Base-by-base conservation (phyloP, 345 rosid genomes). In the Orychophragmus violaceus region DNA sequence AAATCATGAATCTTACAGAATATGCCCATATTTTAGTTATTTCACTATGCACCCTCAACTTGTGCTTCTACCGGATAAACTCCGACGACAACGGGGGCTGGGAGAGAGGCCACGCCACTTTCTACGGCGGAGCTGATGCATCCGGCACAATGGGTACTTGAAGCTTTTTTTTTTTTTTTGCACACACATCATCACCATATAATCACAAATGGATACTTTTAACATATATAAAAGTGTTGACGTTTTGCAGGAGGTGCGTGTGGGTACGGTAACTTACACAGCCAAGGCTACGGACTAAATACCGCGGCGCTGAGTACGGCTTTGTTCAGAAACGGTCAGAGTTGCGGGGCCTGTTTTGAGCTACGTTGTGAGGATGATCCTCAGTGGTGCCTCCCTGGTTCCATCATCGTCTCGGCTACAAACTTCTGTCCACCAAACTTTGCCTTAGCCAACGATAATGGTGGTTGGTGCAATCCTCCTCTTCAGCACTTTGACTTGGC, bases 381-480 rank as follows among this genome's bases (percentile, higher is more conserved):
- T 21, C 49, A 63, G 48, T 81, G 82, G 85, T 81, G 83, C 59
- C 66, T 76, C 32, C 48, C 71, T 42, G 77, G 74, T 49, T 70
- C 79, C 44, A 76, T 79, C 30, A 52, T 64, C 18, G 59, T 81
- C 30, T 69, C 80, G 11, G 82, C 82, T 27, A 81, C 84, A 6
- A 81, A 81, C 75, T 84, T 80, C 17, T 78, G 86, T 70, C 89
- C 89, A 6, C 89, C 89, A 33, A 82, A 82, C 77, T 69, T 45
- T 29, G 79, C 82, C 39, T 41, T 74, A 48, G 39, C 87, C n/a
- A 79, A 81, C 39, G 64, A 83, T 64, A 78, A 82, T 25, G 90
- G 90, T 14, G 83, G 87, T 6, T 83, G 90, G 90, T 85, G 90
- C 66, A 85, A 82, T 51, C 85, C 89, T 62, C 89, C 89, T 16